These are phyloP conservation scores for Chrysophaeum taylorii DNA, from an alignment of 352 stramenopile genomes.

Conservation along the genomic window DNA sequence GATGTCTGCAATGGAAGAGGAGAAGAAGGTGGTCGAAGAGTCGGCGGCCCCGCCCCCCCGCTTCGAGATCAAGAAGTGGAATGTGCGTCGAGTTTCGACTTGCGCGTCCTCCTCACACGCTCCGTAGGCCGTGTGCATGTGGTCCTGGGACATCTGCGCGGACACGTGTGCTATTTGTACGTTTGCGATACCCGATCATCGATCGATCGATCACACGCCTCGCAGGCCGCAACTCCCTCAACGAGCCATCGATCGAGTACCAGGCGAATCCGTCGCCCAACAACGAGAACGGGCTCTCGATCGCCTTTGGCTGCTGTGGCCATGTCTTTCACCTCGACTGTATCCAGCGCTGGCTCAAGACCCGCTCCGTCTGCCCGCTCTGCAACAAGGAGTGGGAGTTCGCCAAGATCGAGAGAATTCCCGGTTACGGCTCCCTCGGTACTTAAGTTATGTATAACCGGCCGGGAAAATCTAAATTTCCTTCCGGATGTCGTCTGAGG, in stretches of 20 bases:
- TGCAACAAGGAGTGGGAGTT: slow-evolving; percentile 99
- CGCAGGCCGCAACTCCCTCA: slow-evolving; percentile 89
- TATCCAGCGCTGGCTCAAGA: slow-evolving; percentile 98
- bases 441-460: slow-evolving; percentile 6
- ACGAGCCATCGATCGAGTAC: slow-evolving; percentile 98
- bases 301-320: slow-evolving; percentile 72
- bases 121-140: slow-evolving; percentile 84
- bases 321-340: slow-evolving; percentile 98
- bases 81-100: slow-evolving; percentile 45
- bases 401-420: slow-evolving; percentile 88
- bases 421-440: slow-evolving; percentile 54
- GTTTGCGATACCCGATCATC: not conserved
- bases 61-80: slow-evolving; percentile 99
- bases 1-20: too few species aligned
- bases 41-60: slow-evolving; percentile 38
- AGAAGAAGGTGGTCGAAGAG: not conserved
- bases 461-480: too few species aligned
- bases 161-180: slow-evolving; percentile 49
- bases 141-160: slow-evolving; percentile 90
- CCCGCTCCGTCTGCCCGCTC: slow-evolving; percentile 91
- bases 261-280: slow-evolving; percentile 79
- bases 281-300: slow-evolving; percentile 70
- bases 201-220: not conserved
- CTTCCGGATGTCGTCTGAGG: too few species aligned
- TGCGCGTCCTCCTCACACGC: not conserved